Evolutionary conservation across 306 rosid species (phyloP).

Genomic region (Senna siamea): DNA sequence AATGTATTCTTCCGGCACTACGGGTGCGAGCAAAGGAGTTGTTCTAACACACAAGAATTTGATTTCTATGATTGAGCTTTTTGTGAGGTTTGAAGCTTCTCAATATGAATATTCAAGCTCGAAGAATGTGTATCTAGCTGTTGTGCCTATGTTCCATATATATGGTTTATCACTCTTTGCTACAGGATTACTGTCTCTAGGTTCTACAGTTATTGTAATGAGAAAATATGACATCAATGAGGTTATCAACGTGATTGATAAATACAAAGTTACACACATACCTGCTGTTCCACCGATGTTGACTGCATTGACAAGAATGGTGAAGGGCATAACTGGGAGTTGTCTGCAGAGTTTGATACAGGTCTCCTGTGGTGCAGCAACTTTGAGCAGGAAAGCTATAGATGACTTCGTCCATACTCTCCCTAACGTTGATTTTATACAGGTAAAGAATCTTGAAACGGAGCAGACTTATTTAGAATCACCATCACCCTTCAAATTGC

Average conservation of each 20-base stretch:
- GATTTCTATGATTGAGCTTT: slow-evolving; percentile 64
- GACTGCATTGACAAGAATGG: slow-evolving; percentile 54
- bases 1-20: slow-evolving; percentile 85
- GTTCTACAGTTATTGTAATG: slow-evolving; percentile 72
- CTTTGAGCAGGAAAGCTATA: slow-evolving; percentile 50
- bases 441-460: slow-evolving; percentile 51
- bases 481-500: slow-evolving; percentile 30
- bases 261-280: slow-evolving; percentile 67
- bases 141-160: slow-evolving; percentile 81
- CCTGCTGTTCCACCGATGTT: slow-evolving; percentile 78
- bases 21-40: slow-evolving; percentile 85
- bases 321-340: slow-evolving; percentile 35
- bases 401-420: slow-evolving; percentile 54
- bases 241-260: slow-evolving; percentile 56
- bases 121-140: slow-evolving; percentile 67
- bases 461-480: slow-evolving; percentile 2
- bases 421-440: slow-evolving; percentile 81
- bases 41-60: slow-evolving; percentile 68
- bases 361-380: slow-evolving; percentile 76
- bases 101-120: slow-evolving; percentile 54
- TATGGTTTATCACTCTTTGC: slow-evolving; percentile 69
- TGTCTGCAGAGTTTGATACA: slow-evolving; percentile 73
- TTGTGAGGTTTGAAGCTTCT: slow-evolving; percentile 81
- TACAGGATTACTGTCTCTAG: slow-evolving; percentile 72
- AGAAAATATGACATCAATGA: slow-evolving; percentile 60